Conservation (phyloP, 2,329 filamentous ascomycete genomes). For the Penicillium concentricum region DNA sequence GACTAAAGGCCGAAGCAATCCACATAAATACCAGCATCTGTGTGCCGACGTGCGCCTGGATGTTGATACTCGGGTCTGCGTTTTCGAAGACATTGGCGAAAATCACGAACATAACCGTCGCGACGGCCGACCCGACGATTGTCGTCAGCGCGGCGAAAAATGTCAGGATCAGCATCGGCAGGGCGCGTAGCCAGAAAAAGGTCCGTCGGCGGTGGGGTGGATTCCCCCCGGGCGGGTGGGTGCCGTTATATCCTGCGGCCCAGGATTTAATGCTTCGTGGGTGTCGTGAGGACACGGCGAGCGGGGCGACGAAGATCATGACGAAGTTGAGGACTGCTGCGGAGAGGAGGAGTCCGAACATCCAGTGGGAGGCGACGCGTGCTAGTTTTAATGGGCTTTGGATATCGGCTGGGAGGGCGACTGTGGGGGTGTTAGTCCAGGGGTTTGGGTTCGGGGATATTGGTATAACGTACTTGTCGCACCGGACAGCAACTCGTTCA, state of each 20-base stretch:
- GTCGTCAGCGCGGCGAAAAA: constrained; percentile 67
- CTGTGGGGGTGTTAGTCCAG: constrained; percentile 32
- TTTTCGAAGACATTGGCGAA: constrained; percentile 74
- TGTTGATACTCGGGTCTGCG: constrained; percentile 70
- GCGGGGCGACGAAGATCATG: constrained; percentile 64
- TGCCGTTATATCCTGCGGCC: constrained; percentile 20
- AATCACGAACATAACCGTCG: constrained; percentile 79
- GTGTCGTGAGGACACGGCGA: constrained; percentile 47
- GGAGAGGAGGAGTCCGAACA: constrained; percentile 85
- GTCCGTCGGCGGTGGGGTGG: constrained; percentile 38
- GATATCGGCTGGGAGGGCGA: constrained; percentile 74
- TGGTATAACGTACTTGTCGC: constrained; percentile 62
- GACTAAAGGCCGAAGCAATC: constrained; percentile 66
- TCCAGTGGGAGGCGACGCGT: constrained; percentile 71
- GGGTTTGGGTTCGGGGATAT: neutral
- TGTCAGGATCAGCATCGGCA: constrained; percentile 67
- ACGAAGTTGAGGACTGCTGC: constrained; percentile 68
- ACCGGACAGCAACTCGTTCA: constrained; percentile 75
- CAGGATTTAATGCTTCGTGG: constrained; percentile 32
- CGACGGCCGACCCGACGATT: constrained; percentile 69
- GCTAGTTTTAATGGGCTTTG: constrained; percentile 72
- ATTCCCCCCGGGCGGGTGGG: constrained; percentile 8
- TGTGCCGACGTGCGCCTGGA: constrained; percentile 65
- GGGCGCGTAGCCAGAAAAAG: constrained; percentile 50
- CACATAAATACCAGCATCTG: constrained; percentile 89